Evolutionary conservation across 768 basidiomycete genomes (phyloP).

Genomic region (Phaeotremella skinneri): DNA sequence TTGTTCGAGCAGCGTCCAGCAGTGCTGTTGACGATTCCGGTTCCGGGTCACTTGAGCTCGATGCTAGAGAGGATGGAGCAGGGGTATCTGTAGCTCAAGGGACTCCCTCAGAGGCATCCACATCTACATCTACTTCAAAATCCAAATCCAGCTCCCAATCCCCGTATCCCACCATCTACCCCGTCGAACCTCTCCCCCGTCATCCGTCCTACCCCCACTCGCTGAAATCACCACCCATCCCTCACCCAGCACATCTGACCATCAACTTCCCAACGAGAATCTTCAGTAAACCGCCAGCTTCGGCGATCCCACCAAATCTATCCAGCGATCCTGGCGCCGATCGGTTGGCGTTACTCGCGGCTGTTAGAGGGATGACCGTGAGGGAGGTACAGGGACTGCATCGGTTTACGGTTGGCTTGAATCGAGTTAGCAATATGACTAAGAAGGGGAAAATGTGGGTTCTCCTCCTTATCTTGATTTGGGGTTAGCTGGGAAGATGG

Average conservation of each 20-base stretch:
- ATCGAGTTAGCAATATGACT: conserved; percentile 78
- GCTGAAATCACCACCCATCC: background rate
- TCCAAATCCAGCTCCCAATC: background rate
- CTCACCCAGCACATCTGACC: background rate
- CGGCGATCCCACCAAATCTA: background rate
- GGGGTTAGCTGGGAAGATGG: background rate
- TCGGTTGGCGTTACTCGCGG: conserved; percentile 16
- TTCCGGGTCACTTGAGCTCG: too few species aligned
- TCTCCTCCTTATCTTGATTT: background rate
- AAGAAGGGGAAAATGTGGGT: conserved; percentile 79
- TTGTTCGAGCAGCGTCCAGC: background rate
- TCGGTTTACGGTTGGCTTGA: conserved; percentile 51
- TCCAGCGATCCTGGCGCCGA: background rate
- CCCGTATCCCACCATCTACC: background rate
- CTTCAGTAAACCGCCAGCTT: background rate
- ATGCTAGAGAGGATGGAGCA: too few species aligned
- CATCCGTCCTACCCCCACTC: background rate
- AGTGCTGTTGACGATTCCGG: background rate
- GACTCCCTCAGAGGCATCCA: too few species aligned
- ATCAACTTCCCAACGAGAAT: background rate
- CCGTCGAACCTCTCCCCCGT: background rate
- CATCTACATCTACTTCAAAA: too few species aligned
- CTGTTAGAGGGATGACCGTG: conserved; percentile 44
- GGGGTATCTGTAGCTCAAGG: too few species aligned
- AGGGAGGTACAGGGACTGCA: conserved; percentile 51